Evolutionary conservation across 73 alveolate genomes (phyloP), one percentile per base, ranked within the genome.

Genomic region (Paramecium sonneborni): DNA sequence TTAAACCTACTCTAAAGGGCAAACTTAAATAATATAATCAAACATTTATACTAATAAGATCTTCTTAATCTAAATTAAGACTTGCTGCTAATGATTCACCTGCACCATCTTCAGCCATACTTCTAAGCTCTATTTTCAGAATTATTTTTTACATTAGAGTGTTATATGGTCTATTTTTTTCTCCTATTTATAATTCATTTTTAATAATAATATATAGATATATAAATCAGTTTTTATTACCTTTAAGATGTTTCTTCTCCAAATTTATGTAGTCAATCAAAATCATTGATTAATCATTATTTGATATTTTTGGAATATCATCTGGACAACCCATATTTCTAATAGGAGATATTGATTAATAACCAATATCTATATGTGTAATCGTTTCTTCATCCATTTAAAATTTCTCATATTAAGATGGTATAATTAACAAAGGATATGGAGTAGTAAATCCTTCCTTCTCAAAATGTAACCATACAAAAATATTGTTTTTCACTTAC

Each of bases 1-100:
- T 79, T 79, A 14, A n/a, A 79, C 90, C 43, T 79, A 79, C 30
- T 79, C 90, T n/a, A 79, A 23, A 23, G 90, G 90, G 76, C 90
- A 79, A 12, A 79, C 90, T 79, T 18, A 18, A 79, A 43, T 41
- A 8, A 41, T 11, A 23, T 68, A 44, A 23, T 39, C 34, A 43
- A 24, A 43, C 32, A 15, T 0, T n/a, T 21, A 32, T 79, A 79
- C 90, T 46, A 8, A 38, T 79, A 20, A 79, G 72, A 79, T 79
- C 90, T 79, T 79, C 90, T 44, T 79, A 46, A 79, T 79, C 90
- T 18, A 79, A 46, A 79, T 79, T 79, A 5, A 72, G 7, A 72
- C 86, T 72, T 32, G 55, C 57, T 6, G 86, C 86, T 3, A 72
- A 10, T 12, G 86, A 72, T 28, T 72, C 86, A 11, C 86, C 86